Conservation (phyloP, 1,284 basidiomycete species). For the Thelephora terrestris region DNA sequence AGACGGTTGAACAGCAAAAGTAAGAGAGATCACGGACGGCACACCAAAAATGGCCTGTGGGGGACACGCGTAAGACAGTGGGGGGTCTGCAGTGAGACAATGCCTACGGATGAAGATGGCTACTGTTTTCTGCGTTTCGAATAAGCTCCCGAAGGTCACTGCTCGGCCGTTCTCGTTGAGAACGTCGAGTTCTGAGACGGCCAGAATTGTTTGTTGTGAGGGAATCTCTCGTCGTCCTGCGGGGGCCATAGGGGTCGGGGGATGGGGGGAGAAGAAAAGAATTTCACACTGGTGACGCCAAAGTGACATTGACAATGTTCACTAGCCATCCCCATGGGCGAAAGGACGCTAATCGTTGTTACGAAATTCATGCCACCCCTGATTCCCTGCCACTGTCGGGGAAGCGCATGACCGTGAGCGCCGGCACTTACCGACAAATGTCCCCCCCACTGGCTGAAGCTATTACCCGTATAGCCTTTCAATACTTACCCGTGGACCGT, state of each 20-base stretch:
- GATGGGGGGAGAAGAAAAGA: no score
- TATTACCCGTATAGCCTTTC: no score
- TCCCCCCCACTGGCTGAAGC: no score
- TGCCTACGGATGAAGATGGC: slow-evolving; percentile 55
- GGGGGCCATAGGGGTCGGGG: no score
- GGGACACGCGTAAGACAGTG: background rate
- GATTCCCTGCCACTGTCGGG: no score
- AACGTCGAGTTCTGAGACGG: slow-evolving; percentile 30
- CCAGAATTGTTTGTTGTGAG: slow-evolving; percentile 17
- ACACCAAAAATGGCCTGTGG: slow-evolving; percentile 1
- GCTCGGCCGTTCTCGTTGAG: slow-evolving; percentile 33
- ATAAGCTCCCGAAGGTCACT: slow-evolving; percentile 40
- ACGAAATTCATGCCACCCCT: no score
- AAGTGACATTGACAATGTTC: no score
- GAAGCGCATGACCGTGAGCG: no score
- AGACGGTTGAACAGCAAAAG: background rate
- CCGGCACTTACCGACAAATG: no score
- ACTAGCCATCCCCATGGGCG: no score
- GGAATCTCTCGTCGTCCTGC: slow-evolving; percentile 1
- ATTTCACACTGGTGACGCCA: no score
- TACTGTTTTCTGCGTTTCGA: slow-evolving; percentile 38
- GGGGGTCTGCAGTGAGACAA: background rate
- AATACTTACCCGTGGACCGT: background rate
- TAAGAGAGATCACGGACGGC: background rate
- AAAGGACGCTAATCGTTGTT: no score